Base-by-base conservation (phyloP, 352 stramenopile species). In the Globisporangium iwayamae region DNA sequence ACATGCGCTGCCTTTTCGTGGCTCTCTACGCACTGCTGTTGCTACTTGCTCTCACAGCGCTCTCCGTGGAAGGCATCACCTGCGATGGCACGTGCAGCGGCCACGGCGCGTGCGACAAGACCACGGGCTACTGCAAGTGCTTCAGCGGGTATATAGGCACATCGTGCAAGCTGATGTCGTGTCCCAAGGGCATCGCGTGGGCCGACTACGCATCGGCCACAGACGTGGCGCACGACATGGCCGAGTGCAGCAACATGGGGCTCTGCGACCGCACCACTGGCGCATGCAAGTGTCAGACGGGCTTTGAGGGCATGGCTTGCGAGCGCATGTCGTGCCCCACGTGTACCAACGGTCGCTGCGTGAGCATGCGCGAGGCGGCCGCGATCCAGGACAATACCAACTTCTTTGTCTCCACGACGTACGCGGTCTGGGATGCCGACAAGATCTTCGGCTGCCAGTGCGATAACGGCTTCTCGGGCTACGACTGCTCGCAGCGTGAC, bases 241-340 rank as follows among this genome's bases (percentile, higher is more conserved):
- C 74, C 11, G 91, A 98, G 65, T 98, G 92, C 64, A 90, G 79
- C 50, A 85, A 87, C 62, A 91, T 90, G 75, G 92, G 92, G 50
- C 43, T 74, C 25, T 98, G 92, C 67, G 81, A 97, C 68, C 75
- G 85, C 45, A 67, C 59, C 3, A 87, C 73, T 0, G 93, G 93
- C 9, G 54, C 62, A 14, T 94, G 83, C 60, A 63, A 62, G 30
- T 91, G 85, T 60, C 66, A 81, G 32, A 30, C 63, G 10, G 81
- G 83, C 53, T 93, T 89, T 62, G 79, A 90, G 69, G 85, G 85
- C 34, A 72, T 76, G 9, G 90, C 90, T 3, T 98, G 91, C 66
- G 79, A 90, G 59, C 69, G 77, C 64, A 78, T 90, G 64, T 66
- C 74, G 13, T 90, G 81, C 38, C 83, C 79, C 3, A 43, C 68